phyloP scores from a whole-genome alignment of 495 filamentous ascomycete genomes.

The Penicillium fimorum region DNA sequence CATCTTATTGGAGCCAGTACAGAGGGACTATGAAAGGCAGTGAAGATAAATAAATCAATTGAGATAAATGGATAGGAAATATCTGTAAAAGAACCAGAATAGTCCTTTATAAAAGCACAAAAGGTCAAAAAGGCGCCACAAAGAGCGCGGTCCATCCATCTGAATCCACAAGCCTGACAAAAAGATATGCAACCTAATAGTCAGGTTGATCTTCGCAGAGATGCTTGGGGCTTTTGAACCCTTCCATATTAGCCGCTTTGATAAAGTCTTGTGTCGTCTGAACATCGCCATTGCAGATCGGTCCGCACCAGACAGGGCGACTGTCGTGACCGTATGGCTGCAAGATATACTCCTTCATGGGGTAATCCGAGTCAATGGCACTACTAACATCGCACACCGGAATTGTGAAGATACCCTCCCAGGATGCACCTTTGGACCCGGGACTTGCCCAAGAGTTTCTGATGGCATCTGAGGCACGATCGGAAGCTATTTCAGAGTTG shows the following conservation, averaged over 20 bases:
- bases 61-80: too few species aligned
- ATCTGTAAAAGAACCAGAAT: too few species aligned
- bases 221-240: slow-evolving; percentile 24
- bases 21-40: too few species aligned
- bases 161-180: too few species aligned
- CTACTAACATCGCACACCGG: slow-evolving; percentile 28
- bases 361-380: slow-evolving; percentile 14
- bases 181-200: too few species aligned
- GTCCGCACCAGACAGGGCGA: slow-evolving; percentile 29
- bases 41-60: too few species aligned
- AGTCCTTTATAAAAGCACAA: too few species aligned
- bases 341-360: slow-evolving; percentile 24
- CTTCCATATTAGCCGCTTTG: slow-evolving; percentile 23
- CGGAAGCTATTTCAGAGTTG: slow-evolving; percentile 10
- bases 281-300: slow-evolving; percentile 21
- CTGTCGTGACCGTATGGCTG: slow-evolving; percentile 27
- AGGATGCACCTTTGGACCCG: slow-evolving; percentile 22
- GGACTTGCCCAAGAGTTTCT: slow-evolving; percentile 20
- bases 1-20: background rate
- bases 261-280: slow-evolving; percentile 23
- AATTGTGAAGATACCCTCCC: slow-evolving; percentile 32
- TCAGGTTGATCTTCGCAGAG: slow-evolving; percentile 3
- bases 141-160: too few species aligned
- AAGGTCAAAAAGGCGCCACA: too few species aligned
- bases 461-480: slow-evolving; percentile 20